Conservation (phyloP, 805 yeast species). For the Saturnispora sanitii region DNA sequence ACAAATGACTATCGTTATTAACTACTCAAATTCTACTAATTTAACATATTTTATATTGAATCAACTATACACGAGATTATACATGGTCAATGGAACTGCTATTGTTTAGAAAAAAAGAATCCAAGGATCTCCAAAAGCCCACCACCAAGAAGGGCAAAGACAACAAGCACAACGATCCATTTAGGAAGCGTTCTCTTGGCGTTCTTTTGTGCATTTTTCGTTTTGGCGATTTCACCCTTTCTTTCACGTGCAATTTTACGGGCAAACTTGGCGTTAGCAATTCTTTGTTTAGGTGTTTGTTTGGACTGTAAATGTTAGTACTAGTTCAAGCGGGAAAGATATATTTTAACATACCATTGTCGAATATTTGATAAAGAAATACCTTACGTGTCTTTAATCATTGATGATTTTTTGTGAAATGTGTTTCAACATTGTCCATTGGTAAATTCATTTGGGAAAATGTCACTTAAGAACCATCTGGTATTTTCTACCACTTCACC, state of each 20-base stretch:
- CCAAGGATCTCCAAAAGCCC: conserved; percentile 64
- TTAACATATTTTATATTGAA: no score
- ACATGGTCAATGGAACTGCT: no score
- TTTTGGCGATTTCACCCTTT: conserved; percentile 13
- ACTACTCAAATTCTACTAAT: no score
- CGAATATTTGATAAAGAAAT: no score
- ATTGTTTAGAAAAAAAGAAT: conserved; percentile 34
- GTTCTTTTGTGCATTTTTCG: conserved; percentile 4
- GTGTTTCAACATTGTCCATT: neutral
- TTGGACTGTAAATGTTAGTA: conserved; percentile 34
- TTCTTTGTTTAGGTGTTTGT: conserved; percentile 82
- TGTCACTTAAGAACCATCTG: conserved; percentile 1
- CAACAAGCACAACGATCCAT: conserved; percentile 46
- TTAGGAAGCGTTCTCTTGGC: conserved; percentile 32
- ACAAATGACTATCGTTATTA: no score
- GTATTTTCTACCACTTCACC: neutral
- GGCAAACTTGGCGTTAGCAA: conserved; percentile 78
- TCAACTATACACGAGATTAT: no score
- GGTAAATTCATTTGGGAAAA: no score
- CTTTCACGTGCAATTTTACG: conserved; percentile 48
- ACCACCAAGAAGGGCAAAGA: conserved; percentile 72
- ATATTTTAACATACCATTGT: neutral
- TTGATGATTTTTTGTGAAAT: neutral
- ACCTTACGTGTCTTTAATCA: no score
- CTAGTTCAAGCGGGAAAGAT: neutral